Evolutionary conservation across 2,329 filamentous ascomycete species (phyloP), one percentile per base, ranked within the genome.

Genomic region (Colletotrichum higginsianum): DNA sequence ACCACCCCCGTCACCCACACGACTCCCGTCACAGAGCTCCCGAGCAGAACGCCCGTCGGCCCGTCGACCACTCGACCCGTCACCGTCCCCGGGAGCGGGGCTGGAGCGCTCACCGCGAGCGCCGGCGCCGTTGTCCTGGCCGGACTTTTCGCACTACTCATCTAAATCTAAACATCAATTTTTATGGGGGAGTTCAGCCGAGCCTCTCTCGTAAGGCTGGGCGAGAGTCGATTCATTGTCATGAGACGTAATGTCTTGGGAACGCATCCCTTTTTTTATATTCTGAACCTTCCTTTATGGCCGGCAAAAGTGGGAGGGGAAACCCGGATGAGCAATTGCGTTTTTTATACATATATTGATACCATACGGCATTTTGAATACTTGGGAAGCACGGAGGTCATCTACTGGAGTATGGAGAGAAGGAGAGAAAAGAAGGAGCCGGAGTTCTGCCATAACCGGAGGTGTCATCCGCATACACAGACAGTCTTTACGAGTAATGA

Each of bases 61-160:
- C 71, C 68, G 16, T 42, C 69, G 42, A 64, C 60, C 61, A 62
- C 56, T 2, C 11, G 62, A 3, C 71, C 73, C 23, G 66, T 62
- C 55, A 56, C 49, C 57, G 75, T 83, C n/a, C 78, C 80, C 26
- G 80, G 80, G 47, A 83, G 79, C 49, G 84, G 78, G 26, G 84
- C 81, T 57, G 79, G 77, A 68, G 82, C 80, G 75, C 72, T 78
- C 44, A 78, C 77, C 47, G 75, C 80, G 38, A 80, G 80, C 63
- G 62, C 82, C 30, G 82, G 81, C 35, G 81, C 81, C 66, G 76
- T 85, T 52, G 75, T 83, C 57, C 66, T 83, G 42, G 84, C 79
- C 52, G 84, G 81, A 68, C 69, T 83, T 47, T 82, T 79, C 61
- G 82, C 80, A 26, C 64, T 86, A 3, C 53, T 73, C 35, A 18